Conservation (phyloP, 75 land plant species). For the Azolla pinnata region DNA sequence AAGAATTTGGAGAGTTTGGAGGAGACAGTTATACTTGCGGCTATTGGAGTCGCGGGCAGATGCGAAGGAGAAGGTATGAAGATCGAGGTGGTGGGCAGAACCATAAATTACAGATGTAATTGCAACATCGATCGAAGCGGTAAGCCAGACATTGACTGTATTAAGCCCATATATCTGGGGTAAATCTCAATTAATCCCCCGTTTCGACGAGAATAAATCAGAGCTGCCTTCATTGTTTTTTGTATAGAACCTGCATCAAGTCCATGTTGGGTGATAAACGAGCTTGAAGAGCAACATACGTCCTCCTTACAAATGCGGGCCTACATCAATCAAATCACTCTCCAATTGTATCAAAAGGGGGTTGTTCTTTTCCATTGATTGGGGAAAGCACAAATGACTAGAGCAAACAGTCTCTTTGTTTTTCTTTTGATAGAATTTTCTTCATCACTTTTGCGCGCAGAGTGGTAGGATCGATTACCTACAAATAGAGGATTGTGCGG, state of each 20-base stretch:
- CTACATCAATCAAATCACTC: not conserved
- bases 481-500: constrained; percentile 73
- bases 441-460: not conserved
- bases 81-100: too few species aligned
- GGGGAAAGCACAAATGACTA: not conserved
- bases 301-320: not conserved
- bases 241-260: not conserved
- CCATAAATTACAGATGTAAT: too few species aligned
- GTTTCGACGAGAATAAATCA: not conserved
- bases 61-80: too few species aligned
- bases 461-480: constrained; percentile 35
- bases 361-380: not conserved
- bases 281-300: not conserved
- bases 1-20: too few species aligned
- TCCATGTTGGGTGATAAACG: not conserved
- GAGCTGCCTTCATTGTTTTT: not conserved
- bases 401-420: not conserved
- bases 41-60: too few species aligned
- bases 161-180: too few species aligned
- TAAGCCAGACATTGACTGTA: too few species aligned
- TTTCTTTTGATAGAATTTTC: not conserved
- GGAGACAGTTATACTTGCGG: too few species aligned
- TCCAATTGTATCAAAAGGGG: not conserved
- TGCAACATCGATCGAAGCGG: too few species aligned
- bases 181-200: too few species aligned